Conservation (phyloP, 2,329 filamentous ascomycete species). For the Cordyceps javanica region DNA sequence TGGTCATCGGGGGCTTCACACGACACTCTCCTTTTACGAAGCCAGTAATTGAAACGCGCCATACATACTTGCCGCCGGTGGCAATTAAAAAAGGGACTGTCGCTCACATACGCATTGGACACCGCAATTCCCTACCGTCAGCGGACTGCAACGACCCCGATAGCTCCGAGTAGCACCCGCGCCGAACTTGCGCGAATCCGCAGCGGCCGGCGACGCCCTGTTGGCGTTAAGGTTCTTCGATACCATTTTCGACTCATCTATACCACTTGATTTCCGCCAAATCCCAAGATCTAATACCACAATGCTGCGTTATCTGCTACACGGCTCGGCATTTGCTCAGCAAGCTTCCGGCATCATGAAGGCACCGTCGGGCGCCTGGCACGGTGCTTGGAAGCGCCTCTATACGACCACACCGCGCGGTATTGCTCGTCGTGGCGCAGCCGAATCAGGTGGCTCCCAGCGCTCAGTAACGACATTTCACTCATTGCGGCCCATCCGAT, state of each 20-base stretch:
- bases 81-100: neutral
- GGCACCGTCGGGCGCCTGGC: slow-evolving; percentile 1
- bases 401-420: neutral
- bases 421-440: neutral
- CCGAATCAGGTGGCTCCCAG: neutral
- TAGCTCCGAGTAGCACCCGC: slow-evolving; percentile 11
- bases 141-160: slow-evolving; percentile 1
- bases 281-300: neutral
- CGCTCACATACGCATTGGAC: neutral
- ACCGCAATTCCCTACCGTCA: neutral
- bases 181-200: neutral
- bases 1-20: slow-evolving; percentile 1
- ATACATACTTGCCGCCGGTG: neutral
- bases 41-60: neutral
- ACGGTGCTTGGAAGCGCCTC: slow-evolving; percentile 9
- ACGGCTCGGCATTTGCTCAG: neutral
- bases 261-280: neutral
- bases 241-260: neutral
- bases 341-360: neutral
- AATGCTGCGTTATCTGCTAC: slow-evolving; percentile 4
- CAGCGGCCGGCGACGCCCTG: neutral
- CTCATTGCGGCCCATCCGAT: neutral
- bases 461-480: neutral
- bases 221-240: neutral
- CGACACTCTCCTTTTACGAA: neutral